Percentiles rank a stretch among this genome's conserved stretches.
These are phyloP conservation scores for Antitrichia curtipendula DNA, from an alignment of 225 moss, liverwort and hornwort species.

Conservation along the genomic window DNA sequence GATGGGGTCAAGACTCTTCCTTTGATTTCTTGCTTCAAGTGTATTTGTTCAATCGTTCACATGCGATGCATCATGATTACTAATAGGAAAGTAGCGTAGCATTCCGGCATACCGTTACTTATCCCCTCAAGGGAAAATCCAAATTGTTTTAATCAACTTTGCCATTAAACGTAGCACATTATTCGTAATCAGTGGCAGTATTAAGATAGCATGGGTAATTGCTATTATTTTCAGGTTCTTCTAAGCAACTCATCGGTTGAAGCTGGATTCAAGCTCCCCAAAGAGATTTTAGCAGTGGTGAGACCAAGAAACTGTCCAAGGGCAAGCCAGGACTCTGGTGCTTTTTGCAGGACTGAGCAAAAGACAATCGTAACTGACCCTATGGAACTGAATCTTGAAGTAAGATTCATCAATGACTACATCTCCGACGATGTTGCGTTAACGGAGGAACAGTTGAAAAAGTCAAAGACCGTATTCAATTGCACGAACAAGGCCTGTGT, in stretches of 20 bases:
- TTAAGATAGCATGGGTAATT: not conserved
- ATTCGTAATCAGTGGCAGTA: not conserved
- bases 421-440: slow-evolving; percentile 18
- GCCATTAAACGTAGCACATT: not conserved
- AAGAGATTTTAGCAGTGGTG: slow-evolving; percentile 32
- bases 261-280: slow-evolving; percentile 35
- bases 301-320: slow-evolving; percentile 22
- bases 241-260: slow-evolving; percentile 29
- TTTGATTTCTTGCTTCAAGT: not conserved
- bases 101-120: not conserved
- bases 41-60: not conserved
- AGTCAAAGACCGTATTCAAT: slow-evolving; percentile 20
- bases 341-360: slow-evolving; percentile 12
- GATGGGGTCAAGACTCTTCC: slow-evolving; percentile 9
- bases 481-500: slow-evolving; percentile 17
- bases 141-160: not conserved
- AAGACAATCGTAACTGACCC: slow-evolving; percentile 12
- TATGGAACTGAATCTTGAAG: slow-evolving; percentile 37
- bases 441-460: slow-evolving; percentile 16
- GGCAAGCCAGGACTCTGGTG: not conserved
- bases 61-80: not conserved
- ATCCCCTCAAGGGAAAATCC: not conserved
- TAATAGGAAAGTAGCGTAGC: not conserved
- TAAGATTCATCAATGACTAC: slow-evolving; percentile 27
- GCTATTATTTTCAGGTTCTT: slow-evolving; percentile 13